Conservation (phyloP, 306 rosid species). For the Acacia acuminata region DNA sequence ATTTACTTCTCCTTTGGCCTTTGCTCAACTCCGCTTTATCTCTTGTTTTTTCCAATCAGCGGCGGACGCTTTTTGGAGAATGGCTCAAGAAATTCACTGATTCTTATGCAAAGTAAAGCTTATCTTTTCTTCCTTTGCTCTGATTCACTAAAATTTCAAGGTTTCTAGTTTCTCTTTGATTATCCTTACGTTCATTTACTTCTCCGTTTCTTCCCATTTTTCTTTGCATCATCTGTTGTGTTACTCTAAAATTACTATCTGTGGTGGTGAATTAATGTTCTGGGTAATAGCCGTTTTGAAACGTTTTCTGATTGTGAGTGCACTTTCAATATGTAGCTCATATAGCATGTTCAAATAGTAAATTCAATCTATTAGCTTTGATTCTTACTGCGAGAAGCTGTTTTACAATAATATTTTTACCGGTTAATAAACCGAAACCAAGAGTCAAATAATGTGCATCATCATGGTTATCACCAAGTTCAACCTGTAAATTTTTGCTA, state of each 20-base stretch:
- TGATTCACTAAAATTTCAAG: neutral
- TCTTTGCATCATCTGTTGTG: neutral
- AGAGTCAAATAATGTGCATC: slow-evolving; percentile 35
- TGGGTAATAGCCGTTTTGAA: neutral
- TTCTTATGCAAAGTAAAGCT: no score
- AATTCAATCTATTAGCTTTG: neutral
- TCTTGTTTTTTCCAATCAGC: neutral
- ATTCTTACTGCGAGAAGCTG: neutral
- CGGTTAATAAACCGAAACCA: neutral
- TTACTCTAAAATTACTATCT: neutral
- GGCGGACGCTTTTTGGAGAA: neutral
- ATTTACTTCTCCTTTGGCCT: no score
- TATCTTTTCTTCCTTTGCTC: neutral
- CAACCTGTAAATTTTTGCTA: slow-evolving; percentile 42
- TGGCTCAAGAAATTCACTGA: neutral
- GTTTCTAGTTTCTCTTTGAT: neutral
- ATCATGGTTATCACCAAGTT: slow-evolving; percentile 11
- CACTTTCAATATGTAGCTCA: neutral
- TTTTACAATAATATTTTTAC: neutral
- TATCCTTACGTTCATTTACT: neutral
- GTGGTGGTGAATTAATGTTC: neutral
- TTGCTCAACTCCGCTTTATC: neutral
- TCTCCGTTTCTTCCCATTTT: neutral
- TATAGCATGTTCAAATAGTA: neutral
- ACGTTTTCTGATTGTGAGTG: neutral